Base-by-base conservation (phyloP, 116 monocot genomes). In the Cymodocea nodosa region DNA sequence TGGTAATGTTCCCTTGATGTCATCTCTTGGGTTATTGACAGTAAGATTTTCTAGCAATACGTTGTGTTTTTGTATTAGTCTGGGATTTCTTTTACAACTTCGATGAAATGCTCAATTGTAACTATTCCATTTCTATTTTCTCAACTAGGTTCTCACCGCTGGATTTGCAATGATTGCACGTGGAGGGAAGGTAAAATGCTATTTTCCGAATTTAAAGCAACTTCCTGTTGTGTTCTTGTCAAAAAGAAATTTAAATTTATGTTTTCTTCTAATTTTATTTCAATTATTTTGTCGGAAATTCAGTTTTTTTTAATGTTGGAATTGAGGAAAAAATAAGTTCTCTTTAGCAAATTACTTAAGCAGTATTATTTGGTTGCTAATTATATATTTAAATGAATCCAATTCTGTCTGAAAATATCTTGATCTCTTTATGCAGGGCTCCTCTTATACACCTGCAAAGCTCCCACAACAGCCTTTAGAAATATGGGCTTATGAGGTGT, bases 401-500 rank as follows among this genome's bases (percentile, higher is more conserved):
- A 34, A 53, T 25, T 53, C 30, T 3, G 0, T 64, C 64, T 64
- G 64, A 64, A 18, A 64, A 23, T 64, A 15, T 37, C 9, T 0
- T 66, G n/a, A 15, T 19, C 24, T 35, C n/a, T 3, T 44, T 51
- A 10, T 71, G 48, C 77, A 98, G 98, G 98, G 98, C 18, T 82
- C 82, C 62, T 67, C 65, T 14, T 92, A 92, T 63, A 75, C 73
- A 50, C 77, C 85, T 58, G 77, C 92, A 57, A 98, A 79, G 71
- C 66, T 79, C 36, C 84, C 91, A 64, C 67, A 83, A 44, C n/a
- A 23, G 34, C 92, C 92, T 0, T 79, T 98, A 62, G 89, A 88
- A 78, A 59, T 92, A 50, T 98, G 98, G 98, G 81, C 89, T 68
- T 98, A 91, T 61, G 92, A 98, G 89, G 98, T 98, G 30, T 36